Base-by-base conservation (phyloP, 1,139 yeast genomes). In the Diutina catenulata region DNA sequence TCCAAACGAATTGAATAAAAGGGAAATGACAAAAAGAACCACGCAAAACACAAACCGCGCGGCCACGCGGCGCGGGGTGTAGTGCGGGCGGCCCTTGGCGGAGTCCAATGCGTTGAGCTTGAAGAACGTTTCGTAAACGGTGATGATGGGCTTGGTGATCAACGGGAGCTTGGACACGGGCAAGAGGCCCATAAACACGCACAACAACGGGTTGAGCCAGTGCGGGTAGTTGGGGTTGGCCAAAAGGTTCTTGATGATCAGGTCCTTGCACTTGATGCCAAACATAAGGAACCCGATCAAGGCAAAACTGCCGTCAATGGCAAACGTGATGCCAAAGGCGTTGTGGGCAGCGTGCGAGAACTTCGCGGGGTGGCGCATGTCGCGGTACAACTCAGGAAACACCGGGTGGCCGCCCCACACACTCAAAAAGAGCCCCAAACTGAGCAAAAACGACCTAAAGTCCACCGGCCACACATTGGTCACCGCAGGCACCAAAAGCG, bases 351-450 rank as follows among this genome's bases (percentile, higher is more conserved):
- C 21, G 11, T 20, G 11, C 18, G 24, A 11, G 8, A 21, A 67
- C 40, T 62, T 64, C n/a, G 45, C 35, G 2, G 91, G 88, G 49
- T 80, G 88, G 50, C 86, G 72, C 94, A 83, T 82, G 54, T 83
- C 94, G 36, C 80, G 67, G 54, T 76, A 80, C 38, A 83, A 63
- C 49, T 81, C 84, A 2, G 94, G 94, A 48, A 81, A 81, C 16
- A 83, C 83, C 1, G 93, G 87, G 55, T 83, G 94, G 3, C 94
- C 94, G 44, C 94, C 93, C 83, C 91, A 83, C 13, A 91, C 88
- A 7, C 93, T 82, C 79, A 83, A 79, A 47, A 81, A 70, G 33
- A 83, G 68, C 5, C 94, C 94, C 44, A 81, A 66, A 4, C 86
- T 69, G 27, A 81, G 60, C 21, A 83, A 64, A 4, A 78, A 64